Conservation (phyloP, 2,329 filamentous ascomycete genomes). For the Fusarium papillatum region DNA sequence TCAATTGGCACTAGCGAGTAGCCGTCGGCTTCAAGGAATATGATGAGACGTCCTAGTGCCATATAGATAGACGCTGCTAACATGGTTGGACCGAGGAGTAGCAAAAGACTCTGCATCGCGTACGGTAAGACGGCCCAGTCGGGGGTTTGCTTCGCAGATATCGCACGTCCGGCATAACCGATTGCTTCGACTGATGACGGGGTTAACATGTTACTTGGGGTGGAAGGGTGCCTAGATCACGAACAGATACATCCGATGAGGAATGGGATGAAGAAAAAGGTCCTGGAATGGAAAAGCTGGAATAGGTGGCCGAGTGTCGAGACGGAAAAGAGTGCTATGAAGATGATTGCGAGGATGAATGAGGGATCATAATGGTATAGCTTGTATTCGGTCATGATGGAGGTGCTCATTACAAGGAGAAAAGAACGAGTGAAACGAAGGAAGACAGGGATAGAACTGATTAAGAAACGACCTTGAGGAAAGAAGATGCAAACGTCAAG, state of each 20-base stretch:
- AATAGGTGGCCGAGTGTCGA: slow-evolving; percentile 53
- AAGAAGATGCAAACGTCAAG: neutral
- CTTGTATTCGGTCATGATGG: slow-evolving; percentile 19
- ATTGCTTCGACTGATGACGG: slow-evolving; percentile 24
- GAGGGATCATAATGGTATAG: slow-evolving; percentile 63
- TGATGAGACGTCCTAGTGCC: slow-evolving; percentile 56
- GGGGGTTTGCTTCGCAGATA: slow-evolving; percentile 56
- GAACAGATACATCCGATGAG: slow-evolving; percentile 56
- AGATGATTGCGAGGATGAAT: slow-evolving; percentile 54
- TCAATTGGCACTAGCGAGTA: slow-evolving; percentile 56
- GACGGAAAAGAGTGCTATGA: slow-evolving; percentile 52
- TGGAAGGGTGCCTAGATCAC: slow-evolving; percentile 48
- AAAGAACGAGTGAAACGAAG: no score
- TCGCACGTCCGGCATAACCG: slow-evolving; percentile 61
- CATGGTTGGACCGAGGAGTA: slow-evolving; percentile 52
- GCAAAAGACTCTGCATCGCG: slow-evolving; percentile 52
- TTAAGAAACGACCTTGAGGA: neutral
- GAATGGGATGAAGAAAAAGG: slow-evolving; percentile 66
- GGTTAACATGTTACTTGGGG: neutral
- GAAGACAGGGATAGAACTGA: neutral
- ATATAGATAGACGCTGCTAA: slow-evolving; percentile 60
- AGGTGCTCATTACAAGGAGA: no score
- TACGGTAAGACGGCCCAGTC: slow-evolving; percentile 47
- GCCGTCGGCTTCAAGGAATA: slow-evolving; percentile 49
- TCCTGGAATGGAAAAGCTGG: slow-evolving; percentile 55